Evolutionary conservation across 2,329 filamentous ascomycete genomes (phyloP), one percentile per base, ranked within the genome.

Genomic region (Bipolaris zeicola): DNA sequence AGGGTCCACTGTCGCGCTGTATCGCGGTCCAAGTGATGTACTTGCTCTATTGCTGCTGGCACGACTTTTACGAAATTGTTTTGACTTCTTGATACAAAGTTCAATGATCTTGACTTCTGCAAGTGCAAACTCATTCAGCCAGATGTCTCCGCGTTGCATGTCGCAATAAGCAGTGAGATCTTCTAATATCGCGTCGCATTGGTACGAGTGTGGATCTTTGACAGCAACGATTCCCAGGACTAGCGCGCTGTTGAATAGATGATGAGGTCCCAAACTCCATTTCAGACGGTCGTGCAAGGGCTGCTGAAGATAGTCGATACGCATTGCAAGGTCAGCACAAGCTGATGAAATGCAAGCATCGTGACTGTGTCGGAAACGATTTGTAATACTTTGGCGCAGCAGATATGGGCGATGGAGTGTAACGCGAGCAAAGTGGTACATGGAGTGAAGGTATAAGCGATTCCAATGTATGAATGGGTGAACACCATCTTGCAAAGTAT

Each of bases 51-150:
- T 31, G 8, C 14, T 45, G 24, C 43, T 45, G 6, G 10, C 31
- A 22, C 54, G 39, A 18, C 26, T 53, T 11, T 20, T 34, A 13
- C 63, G 63, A 16, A 63, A 50, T 20, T 65, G 55, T 6, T 34
- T 61, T 6, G 57, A 51, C 45, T 67, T 65, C 37, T 67, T 66
- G 45, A 79, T 76, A 60, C 77, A 79, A 7, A 80, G 64, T 63
- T 80, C 77, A 33, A 78, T 71, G 0, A 79, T 75, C 52, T 77
- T 77, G 13, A 80, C 73, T 60, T 79, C 78, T 0, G 76, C 76
- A 1, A 78, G 64, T 5, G 70, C 75, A 54, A 79, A 78, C 55
- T 78, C 75, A 52, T 78, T 78, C 26, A 75, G 50, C 76, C 77
- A 79, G 4, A 70, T 65, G 36, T 80, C 77, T n/a, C 66, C 68